These are phyloP conservation scores for Nannochloropsis granulata DNA, from an alignment of 108 stramenopile species.

Conservation along the genomic window DNA sequence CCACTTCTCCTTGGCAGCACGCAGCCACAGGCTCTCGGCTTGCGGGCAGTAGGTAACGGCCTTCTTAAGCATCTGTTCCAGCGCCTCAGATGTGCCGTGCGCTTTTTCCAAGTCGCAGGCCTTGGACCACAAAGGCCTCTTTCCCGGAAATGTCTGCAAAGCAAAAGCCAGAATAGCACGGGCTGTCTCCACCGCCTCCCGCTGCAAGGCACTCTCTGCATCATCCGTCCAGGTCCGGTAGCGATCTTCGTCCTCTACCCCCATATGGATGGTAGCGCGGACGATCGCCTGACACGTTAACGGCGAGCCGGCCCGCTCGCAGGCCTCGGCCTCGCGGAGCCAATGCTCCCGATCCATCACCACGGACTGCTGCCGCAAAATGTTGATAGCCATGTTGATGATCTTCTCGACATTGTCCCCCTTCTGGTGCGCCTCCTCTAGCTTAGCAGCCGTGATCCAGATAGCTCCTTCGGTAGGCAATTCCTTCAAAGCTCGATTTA, in stretches of 20 bases:
- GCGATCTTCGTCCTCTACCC: conserved; percentile 80
- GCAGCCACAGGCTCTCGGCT: conserved; percentile 88
- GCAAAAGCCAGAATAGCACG: conserved; percentile 63
- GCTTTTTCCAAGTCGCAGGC: conserved; percentile 77
- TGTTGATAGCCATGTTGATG: conserved; percentile 22
- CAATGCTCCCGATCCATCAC: conserved; percentile 62
- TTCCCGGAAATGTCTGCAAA: conserved; percentile 54
- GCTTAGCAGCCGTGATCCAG: conserved; percentile 90
- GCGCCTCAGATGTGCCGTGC: conserved; percentile 44
- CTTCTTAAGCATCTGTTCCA: conserved; percentile 48
- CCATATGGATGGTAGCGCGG: conserved; percentile 59
- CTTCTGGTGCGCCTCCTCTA: conserved; percentile 83
- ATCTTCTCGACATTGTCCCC: conserved; percentile 19
- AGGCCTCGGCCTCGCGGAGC: conserved; percentile 68
- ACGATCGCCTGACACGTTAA: conserved; percentile 73
- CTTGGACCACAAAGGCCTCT: conserved; percentile 69
- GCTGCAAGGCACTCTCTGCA: conserved; percentile 53
- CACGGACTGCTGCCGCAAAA: conserved; percentile 39
- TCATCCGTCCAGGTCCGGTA: conserved; percentile 85
- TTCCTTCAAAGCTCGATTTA: conserved; percentile 75
- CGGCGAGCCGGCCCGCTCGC: conserved; percentile 51
- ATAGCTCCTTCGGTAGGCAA: conserved; percentile 73
- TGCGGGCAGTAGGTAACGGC: conserved; percentile 50
- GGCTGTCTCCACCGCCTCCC: conserved; percentile 60
- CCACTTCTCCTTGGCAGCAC: conserved; percentile 92